Evolutionary conservation across 352 stramenopile genomes (phyloP).

Genomic region (Phytophthora rubi): DNA sequence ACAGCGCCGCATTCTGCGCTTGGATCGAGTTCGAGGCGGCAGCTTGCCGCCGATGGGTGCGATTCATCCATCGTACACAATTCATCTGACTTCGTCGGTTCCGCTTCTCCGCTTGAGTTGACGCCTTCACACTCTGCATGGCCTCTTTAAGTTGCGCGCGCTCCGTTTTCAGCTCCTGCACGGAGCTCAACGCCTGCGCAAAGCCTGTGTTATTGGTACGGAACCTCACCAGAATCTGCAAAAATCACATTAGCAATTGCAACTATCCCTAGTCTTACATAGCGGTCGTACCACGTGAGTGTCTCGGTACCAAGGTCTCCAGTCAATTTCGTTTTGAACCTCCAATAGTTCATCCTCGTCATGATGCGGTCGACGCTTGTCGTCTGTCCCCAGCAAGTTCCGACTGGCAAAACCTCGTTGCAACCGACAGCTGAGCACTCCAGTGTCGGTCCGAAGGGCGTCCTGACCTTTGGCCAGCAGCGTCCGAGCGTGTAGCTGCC

Average conservation of each 20-base stretch:
- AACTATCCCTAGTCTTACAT: not conserved
- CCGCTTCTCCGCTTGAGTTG: constrained; percentile 56
- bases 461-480: constrained; percentile 36
- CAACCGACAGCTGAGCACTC: constrained; percentile 34
- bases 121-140: constrained; percentile 52
- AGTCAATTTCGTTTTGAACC: constrained; percentile 41
- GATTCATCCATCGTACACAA: constrained; percentile 73
- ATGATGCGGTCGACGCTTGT: not conserved
- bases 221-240: constrained; percentile 45
- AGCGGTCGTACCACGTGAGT: constrained; percentile 45
- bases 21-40: constrained; percentile 42
- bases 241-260: constrained; percentile 1
- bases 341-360: not conserved
- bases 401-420: constrained; percentile 43
- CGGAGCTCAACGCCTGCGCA: constrained; percentile 38
- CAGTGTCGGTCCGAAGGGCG: constrained; percentile 21
- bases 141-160: constrained; percentile 55
- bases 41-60: constrained; percentile 52
- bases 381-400: constrained; percentile 29
- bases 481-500: constrained; percentile 39
- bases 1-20: constrained; percentile 50
- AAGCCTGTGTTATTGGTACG: constrained; percentile 44
- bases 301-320: constrained; percentile 62
- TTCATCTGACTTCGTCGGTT: constrained; percentile 67
- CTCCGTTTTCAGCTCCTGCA: constrained; percentile 58